Conservation (phyloP, 371 early-diverging fungal genomes). For the Mortierella sp. region DNA sequence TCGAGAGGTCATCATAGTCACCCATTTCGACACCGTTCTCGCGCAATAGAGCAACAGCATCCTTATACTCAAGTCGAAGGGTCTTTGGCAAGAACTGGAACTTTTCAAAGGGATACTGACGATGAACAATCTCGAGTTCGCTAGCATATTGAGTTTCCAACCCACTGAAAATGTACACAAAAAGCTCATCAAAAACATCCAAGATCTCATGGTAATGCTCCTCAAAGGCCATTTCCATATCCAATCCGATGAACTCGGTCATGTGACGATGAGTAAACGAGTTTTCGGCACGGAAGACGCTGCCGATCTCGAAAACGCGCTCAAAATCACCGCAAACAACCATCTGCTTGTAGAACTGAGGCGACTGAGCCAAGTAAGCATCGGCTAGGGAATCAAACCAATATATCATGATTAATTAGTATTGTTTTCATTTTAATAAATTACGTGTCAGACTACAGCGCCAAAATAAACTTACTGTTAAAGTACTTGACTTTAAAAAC, state of each 20-base stretch:
- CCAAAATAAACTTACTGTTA: constrained; percentile 70
- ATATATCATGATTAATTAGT: not conserved
- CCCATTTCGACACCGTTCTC: constrained; percentile 93
- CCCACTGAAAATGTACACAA: constrained; percentile 93
- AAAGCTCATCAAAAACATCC: constrained; percentile 87
- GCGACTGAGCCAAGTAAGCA: constrained; percentile 99
- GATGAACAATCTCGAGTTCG: constrained; percentile 91
- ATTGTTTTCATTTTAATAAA: not conserved
- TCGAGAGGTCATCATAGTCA: constrained; percentile 95
- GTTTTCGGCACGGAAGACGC: constrained; percentile 99
- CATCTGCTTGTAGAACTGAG: constrained; percentile 99
- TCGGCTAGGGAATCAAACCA: constrained; percentile 59
- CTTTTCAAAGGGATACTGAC: constrained; percentile 95
- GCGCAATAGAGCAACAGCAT: constrained; percentile 95
- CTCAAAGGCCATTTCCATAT: constrained; percentile 99
- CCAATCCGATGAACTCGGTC: constrained; percentile 99
- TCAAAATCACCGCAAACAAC: constrained; percentile 98
- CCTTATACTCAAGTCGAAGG: constrained; percentile 88
- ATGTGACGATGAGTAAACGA: constrained; percentile 99
- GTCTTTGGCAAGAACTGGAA: constrained; percentile 92
- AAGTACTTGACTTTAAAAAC: constrained; percentile 99
- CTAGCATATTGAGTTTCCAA: constrained; percentile 84
- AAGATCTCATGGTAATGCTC: constrained; percentile 99
- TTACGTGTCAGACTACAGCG: not conserved
- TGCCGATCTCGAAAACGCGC: constrained; percentile 99